Base-by-base conservation (phyloP, 768 basidiomycete species). In the Dentipellis sp. region DNA sequence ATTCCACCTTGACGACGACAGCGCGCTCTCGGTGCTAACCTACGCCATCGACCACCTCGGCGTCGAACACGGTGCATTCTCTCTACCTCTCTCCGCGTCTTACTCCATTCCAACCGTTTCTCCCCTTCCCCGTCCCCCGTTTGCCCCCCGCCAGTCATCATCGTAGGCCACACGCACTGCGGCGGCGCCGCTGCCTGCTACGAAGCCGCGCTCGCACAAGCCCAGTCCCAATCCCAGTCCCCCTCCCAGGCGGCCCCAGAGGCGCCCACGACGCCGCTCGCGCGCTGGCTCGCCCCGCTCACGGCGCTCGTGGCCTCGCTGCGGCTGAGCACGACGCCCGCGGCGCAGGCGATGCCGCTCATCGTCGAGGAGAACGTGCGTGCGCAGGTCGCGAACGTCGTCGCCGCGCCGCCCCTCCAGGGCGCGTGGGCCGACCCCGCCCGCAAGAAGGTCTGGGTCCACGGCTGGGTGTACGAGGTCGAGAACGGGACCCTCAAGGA, bases 111-210 rank as follows among this genome's bases (percentile, higher is more conserved):
- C 50, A 36, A 56, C 45, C 51, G 52, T 19, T 42, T 6, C 14
- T 11, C 21, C 46, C 37, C 29, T 29, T 29, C 29, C 29, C 29
- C 29, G 29, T 29, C 29, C 29, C 29, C 29, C 8, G 29, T 29
- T 29, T 29, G 29, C 29, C 6, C 29, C 29, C 29, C 29, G 29
- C n/a, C 63, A 91, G 89, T 94, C 58, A 73, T 91, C 59, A 72
- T 94, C 63, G 88, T 86, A 22, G 92, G 92, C 16, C 92, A 95
- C 67, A 83, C 85, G 10, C 74, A 81, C 55, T 95, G 92, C 66
- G 92, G 90, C 54, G 92, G 92, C 52, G 86, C 80, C 3, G 67
- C 71, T 0, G 82, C 84, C 4, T 81, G 81, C 50, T 69, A 80
- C 40, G 62, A 66, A 0, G 78, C 81, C 45, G 75, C 72, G 55